Percentiles rank a stretch among this genome's conserved stretches.
Conservation (phyloP, 371 early-diverging fungal species). For the Apophysomyces elegans region DNA sequence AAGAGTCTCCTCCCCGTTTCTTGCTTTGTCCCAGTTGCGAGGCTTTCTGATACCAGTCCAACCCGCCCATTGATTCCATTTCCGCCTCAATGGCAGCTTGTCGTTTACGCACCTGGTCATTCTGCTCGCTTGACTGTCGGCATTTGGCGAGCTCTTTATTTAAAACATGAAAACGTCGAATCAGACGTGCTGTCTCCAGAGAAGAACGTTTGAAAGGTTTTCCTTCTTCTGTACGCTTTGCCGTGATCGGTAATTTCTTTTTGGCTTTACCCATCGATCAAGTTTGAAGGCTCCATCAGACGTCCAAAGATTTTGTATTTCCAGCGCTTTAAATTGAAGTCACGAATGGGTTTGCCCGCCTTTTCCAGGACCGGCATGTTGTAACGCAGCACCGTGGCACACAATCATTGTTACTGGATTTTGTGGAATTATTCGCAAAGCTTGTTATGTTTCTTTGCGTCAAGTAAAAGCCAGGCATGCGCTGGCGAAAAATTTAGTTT, state of each 20-base stretch:
- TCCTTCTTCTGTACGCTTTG: background rate
- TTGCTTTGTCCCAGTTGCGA: conserved; percentile 84
- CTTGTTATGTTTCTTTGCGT: too few species aligned
- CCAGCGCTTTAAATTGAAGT: too few species aligned
- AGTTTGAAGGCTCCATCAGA: too few species aligned
- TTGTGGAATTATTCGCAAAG: too few species aligned
- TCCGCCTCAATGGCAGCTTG: conserved; percentile 54
- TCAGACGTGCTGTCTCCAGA: conserved; percentile 65
- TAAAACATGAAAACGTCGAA: conserved; percentile 75
- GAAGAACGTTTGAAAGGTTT: conserved; percentile 45
- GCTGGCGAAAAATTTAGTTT: too few species aligned
- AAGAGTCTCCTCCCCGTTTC: conserved; percentile 81
- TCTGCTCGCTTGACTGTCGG: conserved; percentile 15
- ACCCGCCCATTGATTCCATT: conserved; percentile 84
- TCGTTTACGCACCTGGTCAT: conserved; percentile 21
- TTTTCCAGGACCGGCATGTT: too few species aligned
- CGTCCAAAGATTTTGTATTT: too few species aligned
- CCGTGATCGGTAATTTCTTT: background rate
- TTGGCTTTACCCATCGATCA: background rate
- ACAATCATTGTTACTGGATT: too few species aligned
- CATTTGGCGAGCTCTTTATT: conserved; percentile 72
- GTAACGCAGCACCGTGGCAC: too few species aligned
- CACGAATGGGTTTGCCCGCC: too few species aligned
- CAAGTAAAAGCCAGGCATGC: too few species aligned
- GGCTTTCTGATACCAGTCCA: conserved; percentile 88